A percentile compares a stretch with the other conserved stretches of the same genome.
Conservation (phyloP, 805 yeast species). For the Ogataea zsoltii region DNA sequence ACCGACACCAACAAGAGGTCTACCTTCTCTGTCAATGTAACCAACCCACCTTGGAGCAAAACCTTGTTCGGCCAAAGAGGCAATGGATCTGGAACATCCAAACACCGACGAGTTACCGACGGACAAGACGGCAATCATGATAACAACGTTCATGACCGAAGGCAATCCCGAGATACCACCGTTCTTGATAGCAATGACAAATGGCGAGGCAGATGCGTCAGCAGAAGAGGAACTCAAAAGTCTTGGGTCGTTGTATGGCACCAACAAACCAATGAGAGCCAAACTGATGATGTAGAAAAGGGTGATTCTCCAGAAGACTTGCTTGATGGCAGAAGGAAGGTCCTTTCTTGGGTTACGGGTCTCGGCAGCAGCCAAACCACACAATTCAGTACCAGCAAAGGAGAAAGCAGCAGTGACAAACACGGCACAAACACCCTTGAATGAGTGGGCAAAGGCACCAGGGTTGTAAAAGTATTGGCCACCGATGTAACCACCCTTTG, state of each 20-base stretch:
- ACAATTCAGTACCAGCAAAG: constrained; percentile 66
- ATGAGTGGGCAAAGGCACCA: constrained; percentile 53
- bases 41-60: constrained; percentile 62
- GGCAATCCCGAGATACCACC: constrained; percentile 69
- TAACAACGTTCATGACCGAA: constrained; percentile 72
- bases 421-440: constrained; percentile 66
- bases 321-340: constrained; percentile 64
- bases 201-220: constrained; percentile 69
- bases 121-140: constrained; percentile 68
- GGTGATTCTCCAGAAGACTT: constrained; percentile 63
- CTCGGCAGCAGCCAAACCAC: constrained; percentile 69
- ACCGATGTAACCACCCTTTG: constrained; percentile 56
- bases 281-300: constrained; percentile 57
- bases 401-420: constrained; percentile 65
- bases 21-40: constrained; percentile 73
- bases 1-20: constrained; percentile 71
- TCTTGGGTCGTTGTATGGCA: constrained; percentile 54
- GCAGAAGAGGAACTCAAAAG: constrained; percentile 46
- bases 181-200: constrained; percentile 66
- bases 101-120: constrained; percentile 77
- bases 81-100: constrained; percentile 71
- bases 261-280: constrained; percentile 57
- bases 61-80: constrained; percentile 69
- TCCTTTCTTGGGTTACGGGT: constrained; percentile 60
- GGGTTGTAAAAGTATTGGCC: constrained; percentile 60